Evolutionary conservation across 2,329 filamentous ascomycete genomes (phyloP), one percentile per base, ranked within the genome.

Genomic region (Epichloe baconii): DNA sequence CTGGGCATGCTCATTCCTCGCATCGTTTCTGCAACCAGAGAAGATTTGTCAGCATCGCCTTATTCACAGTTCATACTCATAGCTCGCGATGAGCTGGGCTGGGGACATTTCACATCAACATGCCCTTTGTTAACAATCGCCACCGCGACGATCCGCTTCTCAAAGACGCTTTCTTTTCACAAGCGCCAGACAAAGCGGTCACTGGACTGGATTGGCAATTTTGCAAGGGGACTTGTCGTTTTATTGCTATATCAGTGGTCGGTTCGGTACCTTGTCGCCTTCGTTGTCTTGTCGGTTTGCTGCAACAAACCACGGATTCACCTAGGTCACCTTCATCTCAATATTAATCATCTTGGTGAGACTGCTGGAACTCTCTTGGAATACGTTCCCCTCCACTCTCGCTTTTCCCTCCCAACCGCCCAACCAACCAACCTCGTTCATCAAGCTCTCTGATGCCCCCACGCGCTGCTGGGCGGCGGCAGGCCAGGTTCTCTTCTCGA

Each of bases 51-150:
- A n/a, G 38, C 47, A 49, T 42, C 37, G 14, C 10, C 37, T 47
- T 34, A 8, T 21, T 43, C 14, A 26, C 35, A 50, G 11, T 48
- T 31, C 46, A 40, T 15, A 35, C 23, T 34, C 44, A 34, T 14
- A 11, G 21, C 17, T 52, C 46, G 50, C 47, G 41, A 47, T 48
- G 42, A 40, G 47, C 41, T 34, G 49, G 48, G 21, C 44, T 37
- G 38, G 45, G 36, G n/a, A 45, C 21, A 7, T 41, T 31, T 52
- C 47, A 50, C 50, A 48, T 52, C 58, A 57, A 58, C 52, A 61
- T 60, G 57, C 56, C 49, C 58, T 62, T 61, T 60, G 58, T 62
- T 60, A 55, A 56, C 35, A 49, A 34, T 48, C 34, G 21, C 42
- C 47, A 48, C 46, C 40, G 45, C 52, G 44, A 52, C 46, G 41